Evolutionary conservation across 139 green algal genomes (phyloP), one percentile per base, ranked within the genome.

Genomic region (Eudorina sp.): DNA sequence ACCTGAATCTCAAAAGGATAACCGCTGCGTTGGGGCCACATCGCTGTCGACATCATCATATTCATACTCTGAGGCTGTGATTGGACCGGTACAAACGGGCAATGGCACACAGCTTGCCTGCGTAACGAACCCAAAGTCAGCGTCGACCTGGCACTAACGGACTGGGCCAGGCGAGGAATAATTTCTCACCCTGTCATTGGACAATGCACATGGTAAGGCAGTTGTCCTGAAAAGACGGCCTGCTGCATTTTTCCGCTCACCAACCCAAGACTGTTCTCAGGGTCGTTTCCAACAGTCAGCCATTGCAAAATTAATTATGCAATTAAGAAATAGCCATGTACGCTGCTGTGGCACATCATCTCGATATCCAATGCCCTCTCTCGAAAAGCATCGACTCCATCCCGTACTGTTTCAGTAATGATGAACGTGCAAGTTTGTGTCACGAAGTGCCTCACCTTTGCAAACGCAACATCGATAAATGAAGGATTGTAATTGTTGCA

Each of bases 131-230:
- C 23, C 23, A 38, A 58, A 21, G 53, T 84, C 76, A 70, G 51
- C 76, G 2, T 25, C 74, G 29, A 68, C 40, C 46, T 3, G 25
- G 9, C 72, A 31, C 25, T 19, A 21, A 34, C 2, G 41, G 72
- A 19, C 41, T n/a, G 36, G 8, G 72, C 2, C 18, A 14, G 7
- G 25, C 18, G 27, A 41, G 29, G 21, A 43, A 34, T 29, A 51
- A 27, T 21, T 51, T 13, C 79, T 46, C n/a, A 85, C 79, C 79
- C 79, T 46, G 79, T 85, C 19, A 62, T 73, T 4, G 79, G 79
- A 34, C 79, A 85, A 27, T 85, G 40, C 40, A 70, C 55, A 75
- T 85, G 79, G n/a, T 75, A 85, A 19, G 77, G 53, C 53, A 84
- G 40, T 68, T 70, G 76, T 31, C 76, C 76, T 38, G 76, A 51